Conservation (phyloP, 164 flowering plant genomes). For the Vitis rupestris region DNA sequence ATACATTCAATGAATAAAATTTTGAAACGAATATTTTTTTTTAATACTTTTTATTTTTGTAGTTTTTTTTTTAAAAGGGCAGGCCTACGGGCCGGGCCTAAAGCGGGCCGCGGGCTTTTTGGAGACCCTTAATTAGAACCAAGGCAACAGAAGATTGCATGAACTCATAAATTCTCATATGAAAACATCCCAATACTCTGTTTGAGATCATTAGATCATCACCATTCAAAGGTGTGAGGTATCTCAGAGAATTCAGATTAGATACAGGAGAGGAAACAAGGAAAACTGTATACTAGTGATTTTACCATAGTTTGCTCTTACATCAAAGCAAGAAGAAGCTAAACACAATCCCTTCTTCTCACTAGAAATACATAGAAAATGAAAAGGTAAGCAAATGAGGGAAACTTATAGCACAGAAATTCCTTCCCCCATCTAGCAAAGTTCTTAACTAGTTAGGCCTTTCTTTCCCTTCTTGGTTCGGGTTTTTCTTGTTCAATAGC, state of each 20-base stretch:
- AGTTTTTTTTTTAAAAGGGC: no score
- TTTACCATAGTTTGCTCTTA: not conserved
- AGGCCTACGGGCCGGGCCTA: no score
- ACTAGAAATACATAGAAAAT: conserved; percentile 6
- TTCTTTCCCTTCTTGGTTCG: not conserved
- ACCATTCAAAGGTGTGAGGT: no score
- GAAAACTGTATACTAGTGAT: not conserved
- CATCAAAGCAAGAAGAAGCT: not conserved
- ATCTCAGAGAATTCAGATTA: not conserved
- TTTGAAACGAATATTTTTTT: no score
- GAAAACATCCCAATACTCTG: no score
- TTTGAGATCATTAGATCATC: no score
- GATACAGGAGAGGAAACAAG: not conserved
- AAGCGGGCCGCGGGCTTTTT: no score
- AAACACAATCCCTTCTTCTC: conserved; percentile 4
- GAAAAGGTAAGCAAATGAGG: conserved; percentile 8
- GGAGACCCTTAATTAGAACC: no score
- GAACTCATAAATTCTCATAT: no score
- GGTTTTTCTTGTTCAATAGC: not conserved
- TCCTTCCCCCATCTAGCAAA: conserved; percentile 3
- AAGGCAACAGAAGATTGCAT: no score
- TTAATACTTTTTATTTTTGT: no score
- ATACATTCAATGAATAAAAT: no score
- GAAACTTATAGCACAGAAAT: conserved; percentile 7
- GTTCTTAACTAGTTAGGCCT: not conserved